Base-by-base conservation (phyloP, 1,139 yeast species). In the Trichomonascaceae sp. region DNA sequence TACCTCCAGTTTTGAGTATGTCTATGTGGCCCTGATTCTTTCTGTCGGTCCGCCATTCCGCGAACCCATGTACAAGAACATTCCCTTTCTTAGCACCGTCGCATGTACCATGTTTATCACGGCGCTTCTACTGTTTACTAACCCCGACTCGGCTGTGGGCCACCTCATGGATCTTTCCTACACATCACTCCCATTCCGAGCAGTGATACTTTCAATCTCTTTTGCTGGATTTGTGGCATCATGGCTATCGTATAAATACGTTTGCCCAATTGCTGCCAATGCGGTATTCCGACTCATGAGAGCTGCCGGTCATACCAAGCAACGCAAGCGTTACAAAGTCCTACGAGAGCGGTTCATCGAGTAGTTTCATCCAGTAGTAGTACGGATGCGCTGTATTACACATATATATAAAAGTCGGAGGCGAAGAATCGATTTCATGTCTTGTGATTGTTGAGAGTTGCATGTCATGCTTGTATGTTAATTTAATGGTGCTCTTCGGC, bases 1-100 rank as follows among this genome's bases (percentile, higher is more conserved):
- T 35, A 75, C 71, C 46, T 71, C 94, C 2, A 82, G 85, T 50
- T 79, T 81, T 61, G 98, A 89, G 60, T 92, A 89, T 55, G 79
- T 92, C 34, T 61, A 84, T 38, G 70, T 77, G 37, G 95, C 97
- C 0, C 62, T 84, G 23, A 73, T 85, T 15, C 62, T 89, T 40
- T 80, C 93, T 20, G 81, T 74, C 18, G 98, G 99, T 0, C 92
- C 93, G 9, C 99, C 99, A n/a, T 92, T 84, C 54, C 68, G 98
- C 39, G 78, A 81, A 50, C 76, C 92, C 1, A 70, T 80, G 48
- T 55, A 60, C 26, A 65, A 72, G 43, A 89, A 89, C 53, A 36
- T 46, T 6, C 93, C 93, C 5, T 87, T 84, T 50, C 62, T 89
- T 37, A 33, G 64, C 2, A 82, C 87, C 33, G 64, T 82, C 34